A percentile compares a stretch with the other conserved stretches of the same genome.
phyloP scores from a whole-genome alignment of 2,329 filamentous ascomycete genomes.

The Podosphaera aphanis region DNA sequence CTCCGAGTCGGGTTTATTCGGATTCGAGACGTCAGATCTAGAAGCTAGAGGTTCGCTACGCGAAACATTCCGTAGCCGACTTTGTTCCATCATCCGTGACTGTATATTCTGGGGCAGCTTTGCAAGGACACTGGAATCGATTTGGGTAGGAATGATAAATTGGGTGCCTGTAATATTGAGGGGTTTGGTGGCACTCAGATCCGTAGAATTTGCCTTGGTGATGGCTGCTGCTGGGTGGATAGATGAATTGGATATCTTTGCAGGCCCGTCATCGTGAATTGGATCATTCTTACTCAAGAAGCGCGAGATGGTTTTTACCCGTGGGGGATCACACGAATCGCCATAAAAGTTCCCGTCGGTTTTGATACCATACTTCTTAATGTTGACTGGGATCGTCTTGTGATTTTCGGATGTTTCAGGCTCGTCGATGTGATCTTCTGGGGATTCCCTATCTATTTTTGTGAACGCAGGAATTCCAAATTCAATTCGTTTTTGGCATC shows the following conservation, averaged over 20 bases:
- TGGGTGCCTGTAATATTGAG: slow-evolving; percentile 72
- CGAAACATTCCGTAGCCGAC: slow-evolving; percentile 16
- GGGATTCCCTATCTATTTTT: slow-evolving; percentile 17
- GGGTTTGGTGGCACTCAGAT: slow-evolving; percentile 33
- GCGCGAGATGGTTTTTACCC: slow-evolving; percentile 5
- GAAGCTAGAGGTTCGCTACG: slow-evolving; percentile 8
- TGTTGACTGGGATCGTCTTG: slow-evolving; percentile 5
- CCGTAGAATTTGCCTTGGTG: slow-evolving; percentile 23
- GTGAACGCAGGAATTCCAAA: slow-evolving; percentile 34
- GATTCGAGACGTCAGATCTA: no score
- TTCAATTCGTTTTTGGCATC: slow-evolving; percentile 56
- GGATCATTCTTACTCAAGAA: slow-evolving; percentile 20
- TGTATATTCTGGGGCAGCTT: slow-evolving; percentile 71
- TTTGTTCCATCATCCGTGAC: slow-evolving; percentile 44
- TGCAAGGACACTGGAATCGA: slow-evolving; percentile 59
- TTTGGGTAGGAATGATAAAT: slow-evolving; percentile 68
- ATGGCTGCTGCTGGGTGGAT: slow-evolving; percentile 30
- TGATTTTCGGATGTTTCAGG: no score
- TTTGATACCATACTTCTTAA: slow-evolving; percentile 7
- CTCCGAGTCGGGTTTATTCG: neutral
- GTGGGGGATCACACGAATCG: slow-evolving; percentile 12
- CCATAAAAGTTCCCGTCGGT: slow-evolving; percentile 6
- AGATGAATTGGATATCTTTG: slow-evolving; percentile 22
- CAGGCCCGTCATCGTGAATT: slow-evolving; percentile 30
- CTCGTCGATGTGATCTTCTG: slow-evolving; percentile 26